Conservation (phyloP, 768 basidiomycete species). For the Candolleomyces eurysporus region DNA sequence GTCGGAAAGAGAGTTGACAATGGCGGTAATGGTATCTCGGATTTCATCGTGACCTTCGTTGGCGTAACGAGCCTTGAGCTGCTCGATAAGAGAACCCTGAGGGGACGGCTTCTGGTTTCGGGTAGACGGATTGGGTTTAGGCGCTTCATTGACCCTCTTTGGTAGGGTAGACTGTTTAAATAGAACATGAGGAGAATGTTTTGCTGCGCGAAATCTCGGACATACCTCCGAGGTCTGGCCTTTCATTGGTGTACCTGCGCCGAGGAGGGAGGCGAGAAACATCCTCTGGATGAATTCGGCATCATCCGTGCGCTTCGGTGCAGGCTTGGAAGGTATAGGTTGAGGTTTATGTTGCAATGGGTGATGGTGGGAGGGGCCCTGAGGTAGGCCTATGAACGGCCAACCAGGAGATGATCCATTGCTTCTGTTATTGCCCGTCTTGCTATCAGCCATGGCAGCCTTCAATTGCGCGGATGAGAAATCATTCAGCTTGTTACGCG, state of each 20-base stretch:
- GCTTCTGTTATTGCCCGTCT: too few relatives aligned
- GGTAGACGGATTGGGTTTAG: neutral
- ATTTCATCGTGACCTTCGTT: constrained; percentile 30
- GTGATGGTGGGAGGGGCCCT: too few relatives aligned
- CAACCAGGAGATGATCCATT: too few relatives aligned
- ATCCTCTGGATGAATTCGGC: too few relatives aligned
- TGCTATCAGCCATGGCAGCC: too few relatives aligned
- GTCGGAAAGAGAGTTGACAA: constrained; percentile 30
- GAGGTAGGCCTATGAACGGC: too few relatives aligned
- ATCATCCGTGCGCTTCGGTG: too few relatives aligned
- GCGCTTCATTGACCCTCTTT: neutral
- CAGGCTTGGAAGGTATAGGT: too few relatives aligned
- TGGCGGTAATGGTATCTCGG: constrained; percentile 40
- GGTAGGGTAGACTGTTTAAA: neutral
- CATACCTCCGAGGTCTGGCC: neutral
- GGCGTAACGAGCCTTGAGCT: constrained; percentile 30
- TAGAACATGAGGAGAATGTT: neutral
- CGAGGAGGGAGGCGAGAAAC: too few relatives aligned
- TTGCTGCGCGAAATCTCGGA: too few relatives aligned
- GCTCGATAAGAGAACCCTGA: constrained; percentile 21
- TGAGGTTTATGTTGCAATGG: too few relatives aligned
- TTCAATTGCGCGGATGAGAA: neutral
- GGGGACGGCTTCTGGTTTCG: neutral
- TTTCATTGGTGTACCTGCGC: too few relatives aligned
- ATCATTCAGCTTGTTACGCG: neutral